Evolutionary conservation across 768 basidiomycete genomes (phyloP).

Genomic region (Termitomyces titanicus): DNA sequence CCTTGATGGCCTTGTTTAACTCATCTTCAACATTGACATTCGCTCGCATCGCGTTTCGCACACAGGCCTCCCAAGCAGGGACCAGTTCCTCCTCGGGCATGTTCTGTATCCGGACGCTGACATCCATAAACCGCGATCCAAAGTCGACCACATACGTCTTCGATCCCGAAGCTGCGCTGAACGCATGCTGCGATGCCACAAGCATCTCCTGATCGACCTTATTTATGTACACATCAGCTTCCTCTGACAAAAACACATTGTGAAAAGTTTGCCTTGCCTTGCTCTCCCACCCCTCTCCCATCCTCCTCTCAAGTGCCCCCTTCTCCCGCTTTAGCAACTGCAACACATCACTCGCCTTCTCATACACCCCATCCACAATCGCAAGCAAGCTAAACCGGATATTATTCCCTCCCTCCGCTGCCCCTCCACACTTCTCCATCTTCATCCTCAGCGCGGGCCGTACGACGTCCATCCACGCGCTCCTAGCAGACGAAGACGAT

Average conservation of each 20-base stretch:
- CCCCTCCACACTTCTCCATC: slow-evolving; percentile 56
- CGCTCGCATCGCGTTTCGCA: slow-evolving; percentile 34
- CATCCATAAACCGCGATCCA: slow-evolving; percentile 38
- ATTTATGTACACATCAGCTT: background rate
- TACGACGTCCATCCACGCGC: slow-evolving; percentile 57
- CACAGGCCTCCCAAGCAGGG: slow-evolving; percentile 44
- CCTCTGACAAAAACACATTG: background rate
- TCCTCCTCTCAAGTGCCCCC: slow-evolving; percentile 38
- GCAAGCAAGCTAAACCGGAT: slow-evolving; percentile 63
- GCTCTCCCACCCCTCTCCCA: slow-evolving; percentile 36
- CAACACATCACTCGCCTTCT: slow-evolving; percentile 45
- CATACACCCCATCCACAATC: slow-evolving; percentile 49
- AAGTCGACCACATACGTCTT: slow-evolving; percentile 40
- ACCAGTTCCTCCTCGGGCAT: slow-evolving; percentile 35
- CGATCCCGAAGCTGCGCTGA: slow-evolving; percentile 23
- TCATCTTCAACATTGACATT: slow-evolving; percentile 49
- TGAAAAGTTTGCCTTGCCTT: slow-evolving; percentile 23
- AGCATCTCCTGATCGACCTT: slow-evolving; percentile 40
- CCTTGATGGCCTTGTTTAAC: slow-evolving; percentile 34
- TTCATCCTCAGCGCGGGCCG: slow-evolving; percentile 58
- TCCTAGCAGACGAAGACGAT: background rate
- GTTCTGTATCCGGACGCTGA: slow-evolving; percentile 40
- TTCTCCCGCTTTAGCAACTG: slow-evolving; percentile 51
- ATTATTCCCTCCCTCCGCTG: slow-evolving; percentile 36
- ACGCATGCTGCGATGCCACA: slow-evolving; percentile 23